phyloP scores from a whole-genome alignment of 2,329 filamentous ascomycete species.

The Celoporthe dispersa region DNA sequence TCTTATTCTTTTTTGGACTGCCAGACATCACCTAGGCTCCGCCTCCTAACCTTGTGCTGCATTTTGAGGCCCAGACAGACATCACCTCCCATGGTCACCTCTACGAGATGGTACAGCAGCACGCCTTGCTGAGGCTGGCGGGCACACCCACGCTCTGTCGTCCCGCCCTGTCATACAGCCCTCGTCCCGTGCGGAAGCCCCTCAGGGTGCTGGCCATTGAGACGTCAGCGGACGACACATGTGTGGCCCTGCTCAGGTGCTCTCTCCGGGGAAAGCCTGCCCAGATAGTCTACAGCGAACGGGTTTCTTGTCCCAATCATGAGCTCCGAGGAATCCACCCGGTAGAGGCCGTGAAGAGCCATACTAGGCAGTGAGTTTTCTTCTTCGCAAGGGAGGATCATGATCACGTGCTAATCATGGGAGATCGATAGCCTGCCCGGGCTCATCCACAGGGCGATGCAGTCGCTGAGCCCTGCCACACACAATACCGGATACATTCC shows the following conservation, averaged over 20 bases:
- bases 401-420: background rate
- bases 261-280: slow-evolving; percentile 55
- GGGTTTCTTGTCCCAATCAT: slow-evolving; percentile 79
- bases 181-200: background rate
- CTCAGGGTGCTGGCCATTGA: slow-evolving; percentile 68
- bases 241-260: slow-evolving; percentile 72
- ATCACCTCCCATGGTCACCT: background rate
- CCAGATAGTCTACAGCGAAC: slow-evolving; percentile 76
- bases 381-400: background rate
- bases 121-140: slow-evolving; percentile 4
- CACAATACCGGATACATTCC: background rate
- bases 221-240: slow-evolving; percentile 91
- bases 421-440: slow-evolving; percentile 54
- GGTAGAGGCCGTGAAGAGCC: slow-evolving; percentile 72
- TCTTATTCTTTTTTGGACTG: background rate
- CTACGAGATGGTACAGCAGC: slow-evolving; percentile 16
- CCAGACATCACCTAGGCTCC: background rate
- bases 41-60: background rate
- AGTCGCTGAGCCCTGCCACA: slow-evolving; percentile 46
- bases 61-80: background rate
- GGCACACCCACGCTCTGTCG: background rate
- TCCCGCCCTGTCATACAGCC: no score
- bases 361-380: slow-evolving; percentile 58
- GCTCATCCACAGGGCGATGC: slow-evolving; percentile 69
- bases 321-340: slow-evolving; percentile 81